These are phyloP conservation scores for Lichenothelia convexa DNA, from an alignment of 495 filamentous ascomycete species.

Conservation along the genomic window DNA sequence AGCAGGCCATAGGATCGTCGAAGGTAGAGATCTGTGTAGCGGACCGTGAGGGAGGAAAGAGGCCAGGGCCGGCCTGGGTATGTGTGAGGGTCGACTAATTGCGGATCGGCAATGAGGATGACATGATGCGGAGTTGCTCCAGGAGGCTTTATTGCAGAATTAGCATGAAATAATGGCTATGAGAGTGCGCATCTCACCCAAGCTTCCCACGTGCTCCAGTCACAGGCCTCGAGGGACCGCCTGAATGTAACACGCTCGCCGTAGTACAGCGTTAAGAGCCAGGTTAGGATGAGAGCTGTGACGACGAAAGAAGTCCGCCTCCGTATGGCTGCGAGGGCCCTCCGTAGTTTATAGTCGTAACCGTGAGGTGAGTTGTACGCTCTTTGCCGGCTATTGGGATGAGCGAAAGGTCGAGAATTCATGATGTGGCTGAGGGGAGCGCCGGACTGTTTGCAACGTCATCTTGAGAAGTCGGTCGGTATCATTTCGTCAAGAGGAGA, in stretches of 20 bases:
- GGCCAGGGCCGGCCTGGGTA: slow-evolving; percentile 91
- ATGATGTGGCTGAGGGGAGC: no score
- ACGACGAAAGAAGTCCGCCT: no score
- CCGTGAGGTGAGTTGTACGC: no score
- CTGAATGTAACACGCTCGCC: slow-evolving; percentile 68
- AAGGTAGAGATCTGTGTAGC: slow-evolving; percentile 78
- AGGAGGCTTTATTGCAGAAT: slow-evolving; percentile 35
- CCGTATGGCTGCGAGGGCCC: no score
- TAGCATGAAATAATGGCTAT: background rate
- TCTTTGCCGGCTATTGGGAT: no score
- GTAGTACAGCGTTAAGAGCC: slow-evolving; percentile 69
- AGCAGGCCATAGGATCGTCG: slow-evolving; percentile 57
- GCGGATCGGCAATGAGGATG: slow-evolving; percentile 85
- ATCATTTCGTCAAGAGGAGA: no score
- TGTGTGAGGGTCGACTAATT: slow-evolving; percentile 90
- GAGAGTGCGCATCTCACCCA: slow-evolving; percentile 46
- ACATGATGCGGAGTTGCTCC: slow-evolving; percentile 68
- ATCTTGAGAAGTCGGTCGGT: no score
- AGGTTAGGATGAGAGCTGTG: slow-evolving; percentile 51
- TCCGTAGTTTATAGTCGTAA: no score
- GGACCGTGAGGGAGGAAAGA: slow-evolving; percentile 55
- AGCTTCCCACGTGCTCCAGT: slow-evolving; percentile 75
- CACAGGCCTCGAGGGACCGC: slow-evolving; percentile 46
- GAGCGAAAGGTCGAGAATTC: no score
- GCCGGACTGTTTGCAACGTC: no score